Conservation (phyloP, 495 filamentous ascomycete species). For the Penicillium ochrochloron region DNA sequence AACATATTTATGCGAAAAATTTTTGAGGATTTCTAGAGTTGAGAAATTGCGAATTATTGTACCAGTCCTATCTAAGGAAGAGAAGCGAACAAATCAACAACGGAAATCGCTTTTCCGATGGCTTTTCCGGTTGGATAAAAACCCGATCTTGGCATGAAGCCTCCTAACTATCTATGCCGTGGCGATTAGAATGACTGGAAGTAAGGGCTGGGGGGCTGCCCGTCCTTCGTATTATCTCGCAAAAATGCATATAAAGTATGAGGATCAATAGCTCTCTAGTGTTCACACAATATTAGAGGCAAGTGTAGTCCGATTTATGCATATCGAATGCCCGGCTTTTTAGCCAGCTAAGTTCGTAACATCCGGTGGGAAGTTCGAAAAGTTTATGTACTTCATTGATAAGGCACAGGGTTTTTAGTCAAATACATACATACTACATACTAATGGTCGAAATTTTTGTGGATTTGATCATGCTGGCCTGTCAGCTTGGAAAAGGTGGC, state of each 20-base stretch:
- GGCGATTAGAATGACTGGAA: background rate
- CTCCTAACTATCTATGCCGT: background rate
- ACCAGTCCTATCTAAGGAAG: background rate
- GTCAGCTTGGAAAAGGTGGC: no score
- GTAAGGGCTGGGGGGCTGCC: background rate
- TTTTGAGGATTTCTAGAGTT: background rate
- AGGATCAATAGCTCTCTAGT: background rate
- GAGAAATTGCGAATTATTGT: background rate
- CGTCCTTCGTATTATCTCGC: background rate
- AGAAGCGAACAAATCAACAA: background rate
- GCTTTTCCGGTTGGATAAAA: conserved; percentile 5
- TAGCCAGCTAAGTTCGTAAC: background rate
- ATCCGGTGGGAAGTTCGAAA: no score
- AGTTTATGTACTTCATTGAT: background rate
- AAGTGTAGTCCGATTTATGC: background rate
- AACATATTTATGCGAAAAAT: background rate
- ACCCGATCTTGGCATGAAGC: background rate
- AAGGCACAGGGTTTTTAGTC: background rate
- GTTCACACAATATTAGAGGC: background rate
- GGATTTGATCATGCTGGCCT: no score
- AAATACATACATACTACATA: no score
- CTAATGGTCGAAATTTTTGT: no score
- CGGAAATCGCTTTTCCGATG: background rate
- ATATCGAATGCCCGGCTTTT: background rate
- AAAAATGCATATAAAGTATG: background rate